Evolutionary conservation across 2,329 filamentous ascomycete species (phyloP).

Genomic region (Diaporthe batatas): DNA sequence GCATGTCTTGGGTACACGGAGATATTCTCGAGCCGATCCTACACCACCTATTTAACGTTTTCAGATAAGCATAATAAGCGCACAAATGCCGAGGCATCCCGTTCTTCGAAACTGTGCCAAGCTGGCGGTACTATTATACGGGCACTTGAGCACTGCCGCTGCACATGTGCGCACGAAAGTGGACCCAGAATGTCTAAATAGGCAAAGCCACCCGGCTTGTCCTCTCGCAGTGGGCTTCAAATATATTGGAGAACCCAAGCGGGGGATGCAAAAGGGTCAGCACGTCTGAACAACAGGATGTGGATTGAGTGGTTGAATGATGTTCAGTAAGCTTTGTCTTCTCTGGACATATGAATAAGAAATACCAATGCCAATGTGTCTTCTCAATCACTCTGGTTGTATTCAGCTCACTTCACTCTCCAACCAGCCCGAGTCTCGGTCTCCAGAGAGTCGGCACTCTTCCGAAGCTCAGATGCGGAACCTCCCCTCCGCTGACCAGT

Average conservation of each 20-base stretch:
- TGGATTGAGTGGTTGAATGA: background rate
- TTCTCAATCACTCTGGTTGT: background rate
- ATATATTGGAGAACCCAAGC: background rate
- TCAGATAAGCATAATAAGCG: background rate
- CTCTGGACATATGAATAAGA: background rate
- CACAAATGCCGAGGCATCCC: background rate
- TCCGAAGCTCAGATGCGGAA: conserved; percentile 14
- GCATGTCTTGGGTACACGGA: background rate
- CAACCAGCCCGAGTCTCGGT: background rate
- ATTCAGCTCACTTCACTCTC: background rate
- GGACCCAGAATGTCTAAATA: conserved; percentile 6
- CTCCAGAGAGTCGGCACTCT: background rate
- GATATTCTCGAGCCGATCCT: background rate
- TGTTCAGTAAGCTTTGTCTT: background rate
- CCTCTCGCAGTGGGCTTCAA: background rate
- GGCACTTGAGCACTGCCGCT: background rate
- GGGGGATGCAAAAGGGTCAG: background rate
- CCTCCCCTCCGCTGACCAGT: conserved; percentile 5
- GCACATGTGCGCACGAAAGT: background rate
- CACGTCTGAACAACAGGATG: background rate
- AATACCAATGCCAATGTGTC: background rate
- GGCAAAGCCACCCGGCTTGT: conserved; percentile 10
- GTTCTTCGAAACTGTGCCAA: background rate
- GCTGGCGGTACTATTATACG: background rate
- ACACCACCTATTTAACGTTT: background rate